Evolutionary conservation across 2,329 filamentous ascomycete genomes (phyloP).

Genomic region (Hymenoscyphus fructigenus): DNA sequence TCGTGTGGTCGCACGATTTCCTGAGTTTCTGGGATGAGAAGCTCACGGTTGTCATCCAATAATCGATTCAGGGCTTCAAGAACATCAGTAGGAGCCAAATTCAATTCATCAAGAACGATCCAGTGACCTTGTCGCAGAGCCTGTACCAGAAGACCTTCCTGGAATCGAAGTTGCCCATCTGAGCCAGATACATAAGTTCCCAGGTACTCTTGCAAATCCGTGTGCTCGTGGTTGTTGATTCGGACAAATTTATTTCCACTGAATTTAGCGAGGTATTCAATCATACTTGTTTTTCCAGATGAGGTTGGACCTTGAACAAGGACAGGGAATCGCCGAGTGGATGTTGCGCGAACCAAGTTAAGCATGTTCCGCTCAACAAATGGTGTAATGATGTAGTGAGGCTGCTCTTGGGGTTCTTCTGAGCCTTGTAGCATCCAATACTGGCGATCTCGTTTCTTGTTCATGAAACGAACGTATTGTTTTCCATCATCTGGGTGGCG

Average conservation of each 20-base stretch:
- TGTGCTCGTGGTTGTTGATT: constrained; percentile 99
- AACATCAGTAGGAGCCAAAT: constrained; percentile 94
- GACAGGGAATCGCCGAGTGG: constrained; percentile 87
- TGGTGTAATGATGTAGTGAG: constrained; percentile 93
- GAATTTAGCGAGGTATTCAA: constrained; percentile 94
- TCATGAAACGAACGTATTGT: constrained; percentile 76
- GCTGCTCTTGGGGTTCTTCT: constrained; percentile 64
- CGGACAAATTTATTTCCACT: constrained; percentile 96
- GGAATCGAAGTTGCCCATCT: constrained; percentile 83
- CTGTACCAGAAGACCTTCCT: constrained; percentile 90
- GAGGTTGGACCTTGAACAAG: constrained; percentile 96
- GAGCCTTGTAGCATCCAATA: constrained; percentile 87
- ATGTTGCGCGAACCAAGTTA: constrained; percentile 90
- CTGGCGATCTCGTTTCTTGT: constrained; percentile 63
- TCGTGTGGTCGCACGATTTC: constrained; percentile 88
- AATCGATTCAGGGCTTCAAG: constrained; percentile 93
- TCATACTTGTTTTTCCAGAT: constrained; percentile 98
- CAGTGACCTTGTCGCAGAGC: constrained; percentile 91
- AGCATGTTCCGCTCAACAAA: constrained; percentile 94
- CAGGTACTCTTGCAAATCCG: constrained; percentile 95
- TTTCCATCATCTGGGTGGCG: constrained; percentile 74
- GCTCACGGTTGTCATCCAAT: constrained; percentile 92
- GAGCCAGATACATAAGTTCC: constrained; percentile 87
- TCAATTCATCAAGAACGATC: constrained; percentile 97
- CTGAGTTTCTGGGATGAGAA: constrained; percentile 95